phyloP scores from a whole-genome alignment of 345 rosid species.

The Turritis glabra region DNA sequence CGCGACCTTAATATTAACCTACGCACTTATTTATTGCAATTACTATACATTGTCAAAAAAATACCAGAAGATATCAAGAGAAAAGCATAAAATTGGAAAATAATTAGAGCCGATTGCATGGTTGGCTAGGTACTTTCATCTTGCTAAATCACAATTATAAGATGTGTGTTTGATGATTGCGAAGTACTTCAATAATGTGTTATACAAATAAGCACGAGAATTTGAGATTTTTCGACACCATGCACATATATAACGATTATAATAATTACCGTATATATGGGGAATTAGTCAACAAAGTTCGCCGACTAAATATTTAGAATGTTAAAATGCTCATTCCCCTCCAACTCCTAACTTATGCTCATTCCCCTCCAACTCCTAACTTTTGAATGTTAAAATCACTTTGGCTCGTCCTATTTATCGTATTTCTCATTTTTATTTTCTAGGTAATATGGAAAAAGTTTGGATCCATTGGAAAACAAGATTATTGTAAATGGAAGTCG shows the following conservation, averaged over 20 bases:
- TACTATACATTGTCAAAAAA: too few relatives aligned
- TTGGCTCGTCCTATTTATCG: neutral
- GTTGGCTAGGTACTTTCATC: conserved; percentile 10
- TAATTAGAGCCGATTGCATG: neutral
- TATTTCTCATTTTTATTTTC: neutral
- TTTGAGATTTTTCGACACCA: neutral
- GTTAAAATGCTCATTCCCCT: neutral
- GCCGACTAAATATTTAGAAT: conserved; percentile 9
- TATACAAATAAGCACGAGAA: neutral
- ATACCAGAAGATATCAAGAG: too few relatives aligned
- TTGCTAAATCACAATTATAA: neutral
- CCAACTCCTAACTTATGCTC: conserved; percentile 1
- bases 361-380: neutral
- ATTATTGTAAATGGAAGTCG: neutral
- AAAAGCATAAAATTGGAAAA: too few relatives aligned
- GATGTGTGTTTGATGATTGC: neutral
- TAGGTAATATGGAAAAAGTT: too few relatives aligned
- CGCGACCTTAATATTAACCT: neutral
- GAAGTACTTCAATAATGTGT: neutral
- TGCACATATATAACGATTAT: neutral
- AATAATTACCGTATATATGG: neutral
- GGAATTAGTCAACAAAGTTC: conserved; percentile 30
- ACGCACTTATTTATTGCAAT: conserved; percentile 6
- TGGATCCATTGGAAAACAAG: neutral
- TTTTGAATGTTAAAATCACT: too few relatives aligned